Evolutionary conservation across 192 early-diverging fungal genomes (phyloP).

Genomic region (Podila clonocystis): DNA sequence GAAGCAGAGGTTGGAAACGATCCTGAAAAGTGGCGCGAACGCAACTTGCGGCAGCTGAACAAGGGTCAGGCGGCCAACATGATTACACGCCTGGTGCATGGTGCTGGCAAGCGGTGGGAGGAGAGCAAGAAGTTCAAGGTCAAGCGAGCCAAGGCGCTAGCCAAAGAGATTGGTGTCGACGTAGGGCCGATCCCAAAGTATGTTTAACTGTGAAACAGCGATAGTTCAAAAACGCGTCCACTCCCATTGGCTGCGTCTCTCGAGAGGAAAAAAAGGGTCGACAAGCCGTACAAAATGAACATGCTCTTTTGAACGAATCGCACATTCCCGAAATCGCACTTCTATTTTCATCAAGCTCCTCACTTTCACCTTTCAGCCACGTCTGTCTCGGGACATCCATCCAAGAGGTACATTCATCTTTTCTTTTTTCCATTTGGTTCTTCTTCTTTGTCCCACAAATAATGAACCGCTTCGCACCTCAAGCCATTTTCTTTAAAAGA

Average conservation of each 20-base stretch:
- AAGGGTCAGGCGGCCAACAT: constrained; percentile 80
- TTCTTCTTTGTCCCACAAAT: neutral
- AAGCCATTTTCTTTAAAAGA: neutral
- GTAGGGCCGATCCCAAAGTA: constrained; percentile 38
- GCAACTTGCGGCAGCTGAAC: constrained; percentile 27
- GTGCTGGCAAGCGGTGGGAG: constrained; percentile 61
- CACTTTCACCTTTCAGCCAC: no score
- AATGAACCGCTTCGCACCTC: constrained; percentile 1
- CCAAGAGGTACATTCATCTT: neutral
- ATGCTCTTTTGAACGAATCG: neutral
- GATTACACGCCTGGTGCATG: constrained; percentile 65
- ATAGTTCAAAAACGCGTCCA: no score
- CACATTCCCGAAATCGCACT: neutral
- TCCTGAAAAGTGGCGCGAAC: neutral
- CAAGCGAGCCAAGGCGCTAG: constrained; percentile 29
- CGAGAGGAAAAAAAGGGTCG: no score
- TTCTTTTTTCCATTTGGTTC: neutral
- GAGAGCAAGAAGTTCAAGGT: constrained; percentile 30
- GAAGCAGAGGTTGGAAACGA: neutral
- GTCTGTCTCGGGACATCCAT: no score
- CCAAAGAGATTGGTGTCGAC: constrained; percentile 40
- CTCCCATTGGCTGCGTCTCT: no score
- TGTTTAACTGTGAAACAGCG: neutral
- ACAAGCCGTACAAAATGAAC: no score
- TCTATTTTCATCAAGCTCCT: neutral